Conservation (phyloP, 345 rosid genomes). For the Carallia brachiata region DNA sequence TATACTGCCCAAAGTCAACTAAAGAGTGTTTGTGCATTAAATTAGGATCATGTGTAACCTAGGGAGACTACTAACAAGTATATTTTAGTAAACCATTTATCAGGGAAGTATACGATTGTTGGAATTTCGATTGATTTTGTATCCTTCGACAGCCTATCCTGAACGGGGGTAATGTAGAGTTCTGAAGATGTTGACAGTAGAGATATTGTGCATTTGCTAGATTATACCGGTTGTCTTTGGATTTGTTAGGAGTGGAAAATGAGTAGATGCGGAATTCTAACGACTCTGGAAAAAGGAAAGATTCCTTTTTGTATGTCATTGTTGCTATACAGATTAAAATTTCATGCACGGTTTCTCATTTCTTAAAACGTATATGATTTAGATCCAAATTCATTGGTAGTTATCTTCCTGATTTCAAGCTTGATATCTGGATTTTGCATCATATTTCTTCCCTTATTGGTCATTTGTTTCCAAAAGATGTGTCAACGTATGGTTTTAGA, state of each 20-base stretch:
- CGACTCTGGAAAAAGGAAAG: background rate
- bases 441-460: constrained; percentile 2
- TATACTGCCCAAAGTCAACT: no score
- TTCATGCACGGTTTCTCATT: background rate
- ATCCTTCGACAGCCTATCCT: no score
- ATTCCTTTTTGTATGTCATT: background rate
- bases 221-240: background rate
- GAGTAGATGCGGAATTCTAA: background rate
- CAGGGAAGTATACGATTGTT: no score
- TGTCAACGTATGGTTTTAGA: background rate
- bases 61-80: no score
- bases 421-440: constrained; percentile 9
- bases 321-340: background rate
- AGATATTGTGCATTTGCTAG: no score
- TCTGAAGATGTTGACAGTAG: no score
- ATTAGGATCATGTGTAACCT: no score
- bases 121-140: no score
- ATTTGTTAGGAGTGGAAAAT: background rate
- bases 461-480: background rate
- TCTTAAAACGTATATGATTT: background rate
- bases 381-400: background rate
- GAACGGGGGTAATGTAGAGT: no score
- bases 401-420: background rate
- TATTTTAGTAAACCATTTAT: no score
- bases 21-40: no score